Conservation (phyloP, 257 asterid genomes). For the Nicotiana obtusifolia region DNA sequence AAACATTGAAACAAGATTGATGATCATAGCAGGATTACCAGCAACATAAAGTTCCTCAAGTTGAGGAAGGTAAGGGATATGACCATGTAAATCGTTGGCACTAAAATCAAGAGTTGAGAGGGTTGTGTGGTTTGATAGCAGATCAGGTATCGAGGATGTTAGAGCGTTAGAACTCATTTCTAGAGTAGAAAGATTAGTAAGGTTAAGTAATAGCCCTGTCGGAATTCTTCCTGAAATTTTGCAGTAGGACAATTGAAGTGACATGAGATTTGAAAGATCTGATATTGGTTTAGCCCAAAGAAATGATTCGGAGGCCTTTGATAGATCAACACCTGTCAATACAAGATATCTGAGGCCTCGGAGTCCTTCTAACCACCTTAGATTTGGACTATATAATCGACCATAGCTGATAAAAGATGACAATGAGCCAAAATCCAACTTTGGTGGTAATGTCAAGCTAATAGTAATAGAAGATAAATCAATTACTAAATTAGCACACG, state of each 20-base stretch:
- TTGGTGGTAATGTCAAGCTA: constrained; percentile 2
- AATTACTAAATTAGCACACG: background rate
- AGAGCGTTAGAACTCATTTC: background rate
- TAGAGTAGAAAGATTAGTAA: background rate
- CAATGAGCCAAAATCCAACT: background rate
- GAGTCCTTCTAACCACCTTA: constrained; percentile 15
- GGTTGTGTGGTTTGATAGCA: constrained; percentile 2
- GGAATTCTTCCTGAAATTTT: constrained; percentile 11
- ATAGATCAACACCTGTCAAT: constrained; percentile 13
- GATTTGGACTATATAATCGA: background rate
- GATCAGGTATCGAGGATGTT: background rate
- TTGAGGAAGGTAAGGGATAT: constrained; percentile 7
- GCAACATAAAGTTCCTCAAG: background rate
- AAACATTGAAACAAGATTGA: background rate
- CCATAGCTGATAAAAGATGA: background rate
- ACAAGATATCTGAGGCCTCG: background rate
- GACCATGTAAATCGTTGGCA: background rate
- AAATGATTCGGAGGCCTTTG: background rate
- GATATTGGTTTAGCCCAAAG: constrained; percentile 16
- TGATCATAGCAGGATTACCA: background rate
- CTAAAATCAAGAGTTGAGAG: constrained; percentile 6
- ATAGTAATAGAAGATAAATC: background rate
- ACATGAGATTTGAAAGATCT: background rate
- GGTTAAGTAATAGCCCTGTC: background rate
- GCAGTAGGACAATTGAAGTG: constrained; percentile 9